Evolutionary conservation across 305 asterid genomes (phyloP).

Genomic region (Rubia balearica): DNA sequence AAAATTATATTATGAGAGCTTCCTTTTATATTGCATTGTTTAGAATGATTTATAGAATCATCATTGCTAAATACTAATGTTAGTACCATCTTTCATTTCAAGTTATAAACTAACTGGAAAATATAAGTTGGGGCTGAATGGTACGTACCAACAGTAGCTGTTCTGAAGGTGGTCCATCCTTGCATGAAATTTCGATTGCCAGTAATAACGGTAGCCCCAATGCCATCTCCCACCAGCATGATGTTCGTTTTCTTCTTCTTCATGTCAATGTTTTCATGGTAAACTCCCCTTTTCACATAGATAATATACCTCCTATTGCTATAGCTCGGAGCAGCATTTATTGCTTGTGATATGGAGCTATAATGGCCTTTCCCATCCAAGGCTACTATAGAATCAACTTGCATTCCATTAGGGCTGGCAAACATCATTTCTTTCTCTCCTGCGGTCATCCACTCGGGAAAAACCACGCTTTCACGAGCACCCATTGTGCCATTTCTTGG

Average conservation of each 20-base stretch:
- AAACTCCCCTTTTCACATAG: slow-evolving; percentile 77
- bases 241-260: slow-evolving; percentile 79
- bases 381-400: slow-evolving; percentile 58
- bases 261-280: slow-evolving; percentile 68
- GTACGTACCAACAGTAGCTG: slow-evolving; percentile 73
- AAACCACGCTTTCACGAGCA: slow-evolving; percentile 14
- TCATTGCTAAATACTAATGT: too few species aligned
- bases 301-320: slow-evolving; percentile 67
- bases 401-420: slow-evolving; percentile 41
- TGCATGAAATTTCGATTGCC: slow-evolving; percentile 81
- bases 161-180: slow-evolving; percentile 92
- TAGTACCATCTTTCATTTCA: too few species aligned
- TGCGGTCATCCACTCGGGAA: slow-evolving; percentile 67
- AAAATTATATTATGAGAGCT: not conserved
- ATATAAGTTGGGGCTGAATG: too few species aligned
- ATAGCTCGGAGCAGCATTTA: slow-evolving; percentile 56
- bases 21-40: not conserved
- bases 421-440: slow-evolving; percentile 49
- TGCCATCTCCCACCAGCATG: slow-evolving; percentile 86
- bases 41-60: too few species aligned
- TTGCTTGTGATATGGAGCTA: slow-evolving; percentile 53
- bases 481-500: slow-evolving; percentile 15
- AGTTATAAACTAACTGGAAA: too few species aligned
- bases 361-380: slow-evolving; percentile 61
- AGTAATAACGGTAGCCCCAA: slow-evolving; percentile 54